Conservation (phyloP, 2,329 filamentous ascomycete species). For the Alternaria brassicicola region DNA sequence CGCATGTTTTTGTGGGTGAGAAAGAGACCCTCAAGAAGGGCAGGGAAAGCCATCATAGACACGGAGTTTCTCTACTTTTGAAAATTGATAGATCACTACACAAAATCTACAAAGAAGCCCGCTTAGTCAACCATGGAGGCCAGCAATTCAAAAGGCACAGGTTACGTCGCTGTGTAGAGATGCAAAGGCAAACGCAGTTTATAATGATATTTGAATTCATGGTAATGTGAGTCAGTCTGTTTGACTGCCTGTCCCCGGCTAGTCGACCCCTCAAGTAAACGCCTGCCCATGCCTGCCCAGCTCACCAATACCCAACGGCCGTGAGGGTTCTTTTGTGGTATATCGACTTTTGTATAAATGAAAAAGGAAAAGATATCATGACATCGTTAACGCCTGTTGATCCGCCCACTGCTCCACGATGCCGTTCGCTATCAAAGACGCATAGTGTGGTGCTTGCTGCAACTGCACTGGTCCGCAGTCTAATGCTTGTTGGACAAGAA, state of each 20-base stretch:
- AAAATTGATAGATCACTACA: too few relatives aligned
- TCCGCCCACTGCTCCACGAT: not conserved
- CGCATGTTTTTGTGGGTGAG: too few relatives aligned
- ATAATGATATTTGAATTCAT: not conserved
- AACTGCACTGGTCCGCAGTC: not conserved
- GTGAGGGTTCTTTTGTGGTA: conserved; percentile 29
- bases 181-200: not conserved
- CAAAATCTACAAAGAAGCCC: not conserved
- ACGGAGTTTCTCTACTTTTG: too few relatives aligned
- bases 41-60: not conserved
- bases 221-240: not conserved
- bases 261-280: conserved; percentile 2
- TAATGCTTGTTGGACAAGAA: conserved; percentile 45
- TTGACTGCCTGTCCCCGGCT: conserved; percentile 2
- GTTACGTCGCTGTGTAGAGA: not conserved
- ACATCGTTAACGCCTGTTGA: conserved; percentile 22
- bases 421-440: not conserved
- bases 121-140: not conserved
- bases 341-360: conserved; percentile 23
- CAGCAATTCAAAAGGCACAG: not conserved
- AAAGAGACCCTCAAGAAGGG: too few relatives aligned
- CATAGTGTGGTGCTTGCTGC: not conserved
- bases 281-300: conserved; percentile 14
- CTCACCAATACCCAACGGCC: conserved; percentile 14
- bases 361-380: conserved; percentile 26